phyloP scores from a whole-genome alignment of 306 rosid genomes.

The Casuarina cunninghamiana region DNA sequence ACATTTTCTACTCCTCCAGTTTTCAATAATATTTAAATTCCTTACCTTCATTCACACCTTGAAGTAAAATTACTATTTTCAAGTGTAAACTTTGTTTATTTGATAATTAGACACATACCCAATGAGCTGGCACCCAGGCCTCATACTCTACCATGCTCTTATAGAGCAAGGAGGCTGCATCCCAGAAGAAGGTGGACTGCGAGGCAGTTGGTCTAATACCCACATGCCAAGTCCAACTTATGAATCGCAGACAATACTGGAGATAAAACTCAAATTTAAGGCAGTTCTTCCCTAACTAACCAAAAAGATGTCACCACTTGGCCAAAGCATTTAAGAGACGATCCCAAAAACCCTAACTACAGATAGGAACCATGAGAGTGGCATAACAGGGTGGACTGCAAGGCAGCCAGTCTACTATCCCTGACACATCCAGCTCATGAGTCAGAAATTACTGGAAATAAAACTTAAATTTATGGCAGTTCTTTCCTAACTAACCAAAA shows the following conservation, averaged over 20 bases:
- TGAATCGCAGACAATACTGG: background rate
- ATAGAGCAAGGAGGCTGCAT: background rate
- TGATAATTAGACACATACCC: background rate
- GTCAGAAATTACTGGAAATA: background rate
- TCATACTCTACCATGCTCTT: background rate
- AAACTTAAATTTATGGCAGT: background rate
- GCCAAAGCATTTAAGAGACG: background rate
- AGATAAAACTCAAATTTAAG: background rate
- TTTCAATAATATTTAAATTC: background rate
- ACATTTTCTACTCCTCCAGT: background rate
- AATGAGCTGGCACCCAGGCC: background rate
- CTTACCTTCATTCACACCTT: background rate
- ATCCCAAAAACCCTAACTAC: background rate
- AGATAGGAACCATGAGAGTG: background rate
- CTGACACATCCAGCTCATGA: background rate
- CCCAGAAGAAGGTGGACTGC: background rate
- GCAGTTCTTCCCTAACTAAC: background rate
- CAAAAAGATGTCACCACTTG: background rate
- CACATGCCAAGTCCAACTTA: background rate
- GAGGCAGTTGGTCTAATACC: background rate
- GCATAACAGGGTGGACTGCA: background rate
- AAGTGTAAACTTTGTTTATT: background rate
- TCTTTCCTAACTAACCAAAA: background rate
- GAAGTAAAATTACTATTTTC: background rate
- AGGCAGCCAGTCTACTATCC: background rate